Evolutionary conservation across 108 stramenopile species (phyloP), one percentile per base, ranked within the genome.

Genomic region (Parietichytrium sp.): DNA sequence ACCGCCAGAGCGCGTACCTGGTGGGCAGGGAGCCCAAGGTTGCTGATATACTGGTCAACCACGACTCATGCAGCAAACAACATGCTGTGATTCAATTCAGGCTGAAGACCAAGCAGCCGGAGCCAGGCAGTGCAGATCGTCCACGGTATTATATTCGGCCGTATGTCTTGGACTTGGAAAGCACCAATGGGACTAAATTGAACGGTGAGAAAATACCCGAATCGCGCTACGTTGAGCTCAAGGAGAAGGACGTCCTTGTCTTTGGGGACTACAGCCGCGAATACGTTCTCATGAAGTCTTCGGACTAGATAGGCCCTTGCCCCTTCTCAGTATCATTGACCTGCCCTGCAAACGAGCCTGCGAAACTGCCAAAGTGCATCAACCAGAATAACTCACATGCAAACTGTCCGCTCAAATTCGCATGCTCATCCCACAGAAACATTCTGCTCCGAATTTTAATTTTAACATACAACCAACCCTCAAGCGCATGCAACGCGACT

Each of bases 1-100:
- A 91, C 51, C 87, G 93, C 4, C 94, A 97, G 83, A 93, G 93
- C 7, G 94, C 96, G 1, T 98, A 94, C 83, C 89, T 99, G 45
- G 87, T 97, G 51, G 97, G 98, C 20, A 85, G 97, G 4, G 94
- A 98, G 47, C 79, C 55, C 23, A 90, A 90, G 3, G 93, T 99
- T 29, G 91, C 92, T 0, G 98, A 99, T 80, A 90, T 98, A 72
- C 89, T 83, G 27, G 84, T 95, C 30, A 83, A 85, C 33, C 96
- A 99, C 90, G 90, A 92, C 3, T 90, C 89, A 38, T 86, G 94
- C 81, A 93, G 92, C 4, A 87, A 88, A 33, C 98, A 99, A 87
- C 98, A 99, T 84, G 94, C 95, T n/a, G 97, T 98, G 3, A 54
- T 99, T 29, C 98, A 99, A 84, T 98, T 92, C 89, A 91, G 98